These are phyloP conservation scores for Candida albicans DNA, from an alignment of 1,139 yeast genomes.

Conservation along the genomic window DNA sequence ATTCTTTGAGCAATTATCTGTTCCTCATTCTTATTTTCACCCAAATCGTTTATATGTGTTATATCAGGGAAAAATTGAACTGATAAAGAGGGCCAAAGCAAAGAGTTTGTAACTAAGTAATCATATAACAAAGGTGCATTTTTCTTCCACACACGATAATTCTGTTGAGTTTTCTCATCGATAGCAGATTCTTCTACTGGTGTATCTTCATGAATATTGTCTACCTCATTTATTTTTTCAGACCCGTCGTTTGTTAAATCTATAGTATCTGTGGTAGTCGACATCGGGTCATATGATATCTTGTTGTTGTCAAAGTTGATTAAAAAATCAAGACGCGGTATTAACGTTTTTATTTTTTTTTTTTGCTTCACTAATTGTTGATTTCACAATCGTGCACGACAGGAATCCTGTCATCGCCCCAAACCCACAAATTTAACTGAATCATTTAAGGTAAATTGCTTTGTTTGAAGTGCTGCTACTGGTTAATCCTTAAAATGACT, in stretches of 20 bases:
- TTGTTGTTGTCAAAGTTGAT: neutral
- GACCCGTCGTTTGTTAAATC: neutral
- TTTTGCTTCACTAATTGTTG: too few species aligned
- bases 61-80: constrained; percentile 58
- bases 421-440: too few species aligned
- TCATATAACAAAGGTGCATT: constrained; percentile 54
- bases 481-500: too few species aligned
- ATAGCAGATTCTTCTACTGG: constrained; percentile 15
- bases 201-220: too few species aligned
- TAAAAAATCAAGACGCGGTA: neutral
- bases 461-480: too few species aligned
- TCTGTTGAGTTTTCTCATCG: constrained; percentile 28
- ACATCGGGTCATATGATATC: neutral
- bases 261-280: neutral
- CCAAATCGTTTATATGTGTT: constrained; percentile 16
- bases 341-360: neutral
- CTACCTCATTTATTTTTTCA: neutral
- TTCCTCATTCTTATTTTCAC: constrained; percentile 37
- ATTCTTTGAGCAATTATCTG: constrained; percentile 31
- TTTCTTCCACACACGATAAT: constrained; percentile 55
- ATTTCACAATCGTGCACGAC: too few species aligned
- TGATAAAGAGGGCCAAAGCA: constrained; percentile 57
- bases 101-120: constrained; percentile 48
- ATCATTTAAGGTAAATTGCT: too few species aligned
- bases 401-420: too few species aligned